Evolutionary conservation across 768 basidiomycete genomes (phyloP).

Genomic region (Psilocybe azurescens): DNA sequence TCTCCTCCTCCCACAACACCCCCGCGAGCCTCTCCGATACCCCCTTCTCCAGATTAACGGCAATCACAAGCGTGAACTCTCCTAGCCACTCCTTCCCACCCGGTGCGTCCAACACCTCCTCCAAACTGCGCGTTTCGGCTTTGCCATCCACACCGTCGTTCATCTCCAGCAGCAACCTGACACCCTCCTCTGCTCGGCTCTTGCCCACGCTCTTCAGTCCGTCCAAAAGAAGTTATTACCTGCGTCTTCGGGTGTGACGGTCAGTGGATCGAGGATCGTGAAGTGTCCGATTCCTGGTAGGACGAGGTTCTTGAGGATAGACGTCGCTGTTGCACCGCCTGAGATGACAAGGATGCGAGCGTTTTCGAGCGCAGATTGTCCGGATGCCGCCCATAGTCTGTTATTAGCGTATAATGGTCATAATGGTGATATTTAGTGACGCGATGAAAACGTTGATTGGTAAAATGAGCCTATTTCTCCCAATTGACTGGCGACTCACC

Average conservation of each 20-base stretch:
- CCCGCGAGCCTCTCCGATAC: constrained; percentile 63
- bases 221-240: constrained; percentile 97
- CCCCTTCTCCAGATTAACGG: constrained; percentile 73
- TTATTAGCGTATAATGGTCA: too few species aligned
- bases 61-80: constrained; percentile 81
- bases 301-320: constrained; percentile 95
- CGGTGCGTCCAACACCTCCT: constrained; percentile 55
- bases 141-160: constrained; percentile 85
- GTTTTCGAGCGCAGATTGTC: constrained; percentile 87
- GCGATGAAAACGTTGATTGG: background rate
- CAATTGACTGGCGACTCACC: constrained; percentile 50
- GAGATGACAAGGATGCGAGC: constrained; percentile 83
- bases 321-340: constrained; percentile 82
- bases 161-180: constrained; percentile 78
- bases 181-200: constrained; percentile 79
- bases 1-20: constrained; percentile 70
- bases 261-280: constrained; percentile 78
- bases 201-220: constrained; percentile 79
- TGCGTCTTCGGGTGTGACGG: constrained; percentile 74
- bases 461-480: background rate
- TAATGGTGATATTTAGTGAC: background rate
- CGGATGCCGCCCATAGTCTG: constrained; percentile 93
- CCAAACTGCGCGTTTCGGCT: constrained; percentile 61
- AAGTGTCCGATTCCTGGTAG: constrained; percentile 97
- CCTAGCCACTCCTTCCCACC: constrained; percentile 39